A percentile compares a stretch with the other conserved stretches of the same genome.
Evolutionary conservation across 441 rosid species (phyloP).

Genomic region (Dalechampia spathulata): DNA sequence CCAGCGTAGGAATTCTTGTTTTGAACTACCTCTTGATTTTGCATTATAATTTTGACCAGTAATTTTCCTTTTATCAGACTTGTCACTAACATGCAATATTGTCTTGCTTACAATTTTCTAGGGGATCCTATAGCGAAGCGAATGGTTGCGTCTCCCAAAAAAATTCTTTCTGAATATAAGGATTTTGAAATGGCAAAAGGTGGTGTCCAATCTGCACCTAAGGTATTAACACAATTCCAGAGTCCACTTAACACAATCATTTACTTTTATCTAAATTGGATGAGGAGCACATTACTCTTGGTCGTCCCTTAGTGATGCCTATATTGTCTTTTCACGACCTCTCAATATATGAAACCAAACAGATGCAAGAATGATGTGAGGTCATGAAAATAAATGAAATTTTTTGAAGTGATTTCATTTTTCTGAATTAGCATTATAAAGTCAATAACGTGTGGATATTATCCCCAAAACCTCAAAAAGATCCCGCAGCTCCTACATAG

Average conservation of each 20-base stretch:
- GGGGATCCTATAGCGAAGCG: constrained; percentile 72
- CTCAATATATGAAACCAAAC: not conserved
- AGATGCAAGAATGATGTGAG: not conserved
- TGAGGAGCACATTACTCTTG: not conserved
- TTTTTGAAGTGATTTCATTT: not conserved
- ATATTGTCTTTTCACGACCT: not conserved
- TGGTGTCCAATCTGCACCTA: constrained; percentile 24
- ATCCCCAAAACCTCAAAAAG: too few species aligned
- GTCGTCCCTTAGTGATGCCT: not conserved
- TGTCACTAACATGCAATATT: constrained; percentile 2
- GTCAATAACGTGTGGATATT: too few species aligned
- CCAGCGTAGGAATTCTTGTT: not conserved
- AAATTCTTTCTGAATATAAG: constrained; percentile 31
- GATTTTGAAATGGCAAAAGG: constrained; percentile 26
- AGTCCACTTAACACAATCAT: not conserved
- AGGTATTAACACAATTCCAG: constrained; percentile 27
- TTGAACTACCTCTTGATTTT: not conserved
- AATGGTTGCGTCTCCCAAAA: constrained; percentile 33
- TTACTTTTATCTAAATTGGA: not conserved
- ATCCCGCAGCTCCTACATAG: too few species aligned
- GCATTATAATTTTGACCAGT: too few species aligned
- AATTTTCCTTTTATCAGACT: too few species aligned
- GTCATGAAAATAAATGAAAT: not conserved
- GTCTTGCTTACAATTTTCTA: constrained; percentile 17
- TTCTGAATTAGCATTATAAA: too few species aligned